Evolutionary conservation across 192 early-diverging fungal species (phyloP), one percentile per base, ranked within the genome.

Genomic region (Globomyces pollinis-pini): DNA sequence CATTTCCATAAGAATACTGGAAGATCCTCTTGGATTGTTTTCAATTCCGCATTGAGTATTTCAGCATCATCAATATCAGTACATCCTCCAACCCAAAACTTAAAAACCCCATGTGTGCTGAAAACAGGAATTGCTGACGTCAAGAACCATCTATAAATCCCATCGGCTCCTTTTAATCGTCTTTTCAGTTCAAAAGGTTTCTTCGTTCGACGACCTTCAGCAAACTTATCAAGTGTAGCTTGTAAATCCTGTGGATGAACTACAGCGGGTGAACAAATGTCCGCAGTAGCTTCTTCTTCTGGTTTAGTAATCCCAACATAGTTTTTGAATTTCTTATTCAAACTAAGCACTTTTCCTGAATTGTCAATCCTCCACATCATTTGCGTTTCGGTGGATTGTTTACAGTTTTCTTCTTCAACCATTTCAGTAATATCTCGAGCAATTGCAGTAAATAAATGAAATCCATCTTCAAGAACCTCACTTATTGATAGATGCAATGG

Each of bases 401-500:
- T 59, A 26, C 29, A 59, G 16, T 59, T 59, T 59, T 59, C 57
- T 12, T 18, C 26, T 34, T 54, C 52, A 8, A 68, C 53, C 59
- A 73, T 64, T 16, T 69, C 47, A 4, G 70, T 70, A 36, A 75
- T 20, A 54, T 75, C 67, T 16, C 67, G 53, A 16, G 64, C 34
- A 23, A 74, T 72, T 15, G 63, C 70, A 18, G 74, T 72, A 39
- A 75, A 75, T 29, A 73, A 30, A 28, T 75, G 74, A 15, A 55
- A 38, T 20, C 51, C 73, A 1, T 68, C 60, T 34, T 47, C 63
- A 3, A 47, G 41, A 5, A 75, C 64, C 38, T 75, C 73, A 13
- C 62, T 55, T 1, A 75, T 38, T 2, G 69, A 51, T 15, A 75
- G 18, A n/a, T 72, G 66, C 34, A 68, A 16, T 21, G 69, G 69